phyloP scores from a whole-genome alignment of 2,329 filamentous ascomycete species.

The Colletotrichum filicis region DNA sequence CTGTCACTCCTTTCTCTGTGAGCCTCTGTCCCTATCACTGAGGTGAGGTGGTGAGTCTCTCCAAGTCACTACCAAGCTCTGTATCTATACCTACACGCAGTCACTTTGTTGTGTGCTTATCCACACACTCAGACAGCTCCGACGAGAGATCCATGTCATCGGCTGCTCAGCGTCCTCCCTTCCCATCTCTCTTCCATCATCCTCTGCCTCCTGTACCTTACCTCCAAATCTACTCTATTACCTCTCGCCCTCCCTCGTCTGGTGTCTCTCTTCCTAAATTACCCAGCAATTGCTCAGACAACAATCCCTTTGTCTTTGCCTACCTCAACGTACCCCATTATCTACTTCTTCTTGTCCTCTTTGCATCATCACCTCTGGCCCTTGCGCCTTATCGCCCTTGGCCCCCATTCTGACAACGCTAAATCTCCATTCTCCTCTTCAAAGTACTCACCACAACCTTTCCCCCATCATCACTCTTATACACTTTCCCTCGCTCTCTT shows the following conservation, averaged over 20 bases:
- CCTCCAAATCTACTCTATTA: not conserved
- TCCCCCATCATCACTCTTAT: not conserved
- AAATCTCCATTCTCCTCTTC: not conserved
- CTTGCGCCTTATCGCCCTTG: constrained; percentile 17
- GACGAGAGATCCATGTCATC: constrained; percentile 28
- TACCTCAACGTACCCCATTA: too few species aligned
- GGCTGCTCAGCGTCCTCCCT: constrained; percentile 7
- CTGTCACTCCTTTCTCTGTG: not conserved
- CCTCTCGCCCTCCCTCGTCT: not conserved
- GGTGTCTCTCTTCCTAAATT: not conserved
- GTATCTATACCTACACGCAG: not conserved
- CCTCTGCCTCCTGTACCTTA: not conserved
- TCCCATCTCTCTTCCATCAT: not conserved
- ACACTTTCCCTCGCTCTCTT: not conserved
- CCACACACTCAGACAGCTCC: not conserved
- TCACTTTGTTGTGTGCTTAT: too few species aligned
- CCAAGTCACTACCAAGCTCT: not conserved
- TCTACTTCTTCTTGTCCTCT: constrained; percentile 8
- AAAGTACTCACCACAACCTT: not conserved
- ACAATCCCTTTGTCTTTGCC: constrained; percentile 25
- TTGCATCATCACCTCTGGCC: constrained; percentile 27
- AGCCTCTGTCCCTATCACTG: not conserved
- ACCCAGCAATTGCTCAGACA: not conserved
- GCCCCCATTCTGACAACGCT: not conserved
- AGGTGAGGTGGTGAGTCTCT: not conserved